Evolutionary conservation across 73 alveolate genomes (phyloP).

Genomic region (Paramecium biaurelia): DNA sequence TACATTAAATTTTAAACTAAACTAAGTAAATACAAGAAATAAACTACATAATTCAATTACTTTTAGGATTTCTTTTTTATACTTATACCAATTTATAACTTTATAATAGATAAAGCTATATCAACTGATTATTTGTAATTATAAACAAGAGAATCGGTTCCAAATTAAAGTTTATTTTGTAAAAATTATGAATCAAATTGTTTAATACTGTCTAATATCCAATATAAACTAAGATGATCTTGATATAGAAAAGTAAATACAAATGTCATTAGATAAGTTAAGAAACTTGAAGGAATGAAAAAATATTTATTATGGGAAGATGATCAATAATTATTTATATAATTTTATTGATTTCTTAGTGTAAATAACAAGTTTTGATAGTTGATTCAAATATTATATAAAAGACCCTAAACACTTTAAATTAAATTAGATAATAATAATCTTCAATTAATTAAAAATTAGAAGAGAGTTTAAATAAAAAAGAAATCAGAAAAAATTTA

Average conservation of each 20-base stretch:
- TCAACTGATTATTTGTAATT: background rate
- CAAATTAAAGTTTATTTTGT: background rate
- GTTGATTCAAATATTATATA: background rate
- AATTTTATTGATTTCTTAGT: background rate
- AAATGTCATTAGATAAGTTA: background rate
- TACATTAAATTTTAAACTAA: background rate
- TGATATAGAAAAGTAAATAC: background rate
- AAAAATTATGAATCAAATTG: background rate
- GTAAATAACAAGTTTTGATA: background rate
- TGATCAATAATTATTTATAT: background rate
- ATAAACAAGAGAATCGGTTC: background rate
- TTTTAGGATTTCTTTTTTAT: background rate
- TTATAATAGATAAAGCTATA: background rate
- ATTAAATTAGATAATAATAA: background rate
- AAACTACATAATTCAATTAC: background rate
- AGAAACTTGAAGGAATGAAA: background rate
- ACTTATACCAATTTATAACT: background rate
- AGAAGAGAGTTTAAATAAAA: background rate
- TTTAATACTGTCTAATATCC: background rate
- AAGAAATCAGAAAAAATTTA: background rate
- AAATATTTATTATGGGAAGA: background rate
- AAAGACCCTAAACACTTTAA: background rate
- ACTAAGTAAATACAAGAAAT: background rate
- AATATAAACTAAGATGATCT: background rate
- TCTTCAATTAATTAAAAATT: background rate